Evolutionary conservation across 768 basidiomycete genomes (phyloP).

Genomic region (Pluteus cervinus): DNA sequence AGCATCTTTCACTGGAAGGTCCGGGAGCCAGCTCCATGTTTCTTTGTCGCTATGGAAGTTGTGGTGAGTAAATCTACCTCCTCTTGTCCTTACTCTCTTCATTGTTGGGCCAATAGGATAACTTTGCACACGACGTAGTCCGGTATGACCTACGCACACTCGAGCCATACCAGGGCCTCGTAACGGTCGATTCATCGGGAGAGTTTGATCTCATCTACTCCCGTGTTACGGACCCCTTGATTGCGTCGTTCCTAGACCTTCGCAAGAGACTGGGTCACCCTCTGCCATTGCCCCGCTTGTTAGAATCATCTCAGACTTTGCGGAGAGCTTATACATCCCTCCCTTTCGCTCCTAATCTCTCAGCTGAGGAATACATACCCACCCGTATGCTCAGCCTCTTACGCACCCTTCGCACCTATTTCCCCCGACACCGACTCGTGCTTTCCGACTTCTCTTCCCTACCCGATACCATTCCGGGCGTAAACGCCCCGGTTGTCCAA

Average conservation of each 20-base stretch:
- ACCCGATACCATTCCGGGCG: slow-evolving; percentile 77
- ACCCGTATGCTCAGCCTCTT: slow-evolving; percentile 86
- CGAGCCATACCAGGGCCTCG: slow-evolving; percentile 77
- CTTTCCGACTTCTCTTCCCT: slow-evolving; percentile 89
- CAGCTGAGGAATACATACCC: slow-evolving; percentile 84
- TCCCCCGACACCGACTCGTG: slow-evolving; percentile 91
- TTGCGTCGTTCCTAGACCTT: slow-evolving; percentile 69
- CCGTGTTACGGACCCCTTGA: slow-evolving; percentile 78
- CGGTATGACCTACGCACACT: slow-evolving; percentile 81
- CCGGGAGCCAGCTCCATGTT: slow-evolving; percentile 79
- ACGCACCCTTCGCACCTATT: slow-evolving; percentile 71
- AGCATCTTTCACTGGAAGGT: slow-evolving; percentile 85
- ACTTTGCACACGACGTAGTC: slow-evolving; percentile 93
- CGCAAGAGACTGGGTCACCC: slow-evolving; percentile 54
- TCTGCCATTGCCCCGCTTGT: slow-evolving; percentile 49
- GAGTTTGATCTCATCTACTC: slow-evolving; percentile 84
- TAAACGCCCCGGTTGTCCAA: slow-evolving; percentile 89
- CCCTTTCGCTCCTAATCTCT: slow-evolving; percentile 90
- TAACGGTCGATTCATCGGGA: slow-evolving; percentile 72
- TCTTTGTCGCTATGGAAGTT: slow-evolving; percentile 92
- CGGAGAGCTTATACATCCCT: slow-evolving; percentile 62
- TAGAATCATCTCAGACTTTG: slow-evolving; percentile 48
- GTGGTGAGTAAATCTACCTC: slow-evolving; percentile 51
- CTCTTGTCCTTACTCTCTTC: not conserved
- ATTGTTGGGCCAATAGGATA: slow-evolving; percentile 54